Evolutionary conservation across 1,139 yeast genomes (phyloP).

Genomic region (Kazachstania sp.): DNA sequence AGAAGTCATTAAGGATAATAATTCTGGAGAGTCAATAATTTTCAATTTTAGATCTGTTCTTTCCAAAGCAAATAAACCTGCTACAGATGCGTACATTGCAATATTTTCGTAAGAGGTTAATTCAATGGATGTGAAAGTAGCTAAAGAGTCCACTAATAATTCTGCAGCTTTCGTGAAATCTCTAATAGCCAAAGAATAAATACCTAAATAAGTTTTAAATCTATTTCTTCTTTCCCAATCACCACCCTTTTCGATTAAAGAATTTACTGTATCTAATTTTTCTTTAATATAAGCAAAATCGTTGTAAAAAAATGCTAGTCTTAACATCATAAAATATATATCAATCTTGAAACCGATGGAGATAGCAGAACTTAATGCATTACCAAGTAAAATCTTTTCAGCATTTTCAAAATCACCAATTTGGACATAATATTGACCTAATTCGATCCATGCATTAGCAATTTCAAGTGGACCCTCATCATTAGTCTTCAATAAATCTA

Average conservation of each 20-base stretch:
- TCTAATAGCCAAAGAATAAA: slow-evolving; percentile 76
- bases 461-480: slow-evolving; percentile 88
- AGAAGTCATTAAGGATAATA: slow-evolving; percentile 71
- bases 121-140: slow-evolving; percentile 95
- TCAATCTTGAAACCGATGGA: slow-evolving; percentile 89
- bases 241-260: slow-evolving; percentile 88
- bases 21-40: slow-evolving; percentile 90
- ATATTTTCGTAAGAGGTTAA: slow-evolving; percentile 82
- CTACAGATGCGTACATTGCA: slow-evolving; percentile 77
- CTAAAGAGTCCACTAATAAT: slow-evolving; percentile 78
- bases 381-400: slow-evolving; percentile 52
- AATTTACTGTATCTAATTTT: slow-evolving; percentile 65
- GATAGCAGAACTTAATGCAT: slow-evolving; percentile 72
- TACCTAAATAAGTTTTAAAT: slow-evolving; percentile 83
- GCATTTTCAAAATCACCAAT: slow-evolving; percentile 79
- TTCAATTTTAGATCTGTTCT: slow-evolving; percentile 79
- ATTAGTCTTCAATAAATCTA: slow-evolving; percentile 70
- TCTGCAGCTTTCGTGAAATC: slow-evolving; percentile 78
- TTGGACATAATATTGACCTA: slow-evolving; percentile 81
- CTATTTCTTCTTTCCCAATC: slow-evolving; percentile 99
- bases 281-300: slow-evolving; percentile 65
- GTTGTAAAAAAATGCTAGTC: slow-evolving; percentile 81
- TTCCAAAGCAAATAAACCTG: slow-evolving; percentile 75
- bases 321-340: slow-evolving; percentile 65
- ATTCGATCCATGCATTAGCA: slow-evolving; percentile 64